Conservation (phyloP, 768 basidiomycete genomes). For the Boletales sp. region DNA sequence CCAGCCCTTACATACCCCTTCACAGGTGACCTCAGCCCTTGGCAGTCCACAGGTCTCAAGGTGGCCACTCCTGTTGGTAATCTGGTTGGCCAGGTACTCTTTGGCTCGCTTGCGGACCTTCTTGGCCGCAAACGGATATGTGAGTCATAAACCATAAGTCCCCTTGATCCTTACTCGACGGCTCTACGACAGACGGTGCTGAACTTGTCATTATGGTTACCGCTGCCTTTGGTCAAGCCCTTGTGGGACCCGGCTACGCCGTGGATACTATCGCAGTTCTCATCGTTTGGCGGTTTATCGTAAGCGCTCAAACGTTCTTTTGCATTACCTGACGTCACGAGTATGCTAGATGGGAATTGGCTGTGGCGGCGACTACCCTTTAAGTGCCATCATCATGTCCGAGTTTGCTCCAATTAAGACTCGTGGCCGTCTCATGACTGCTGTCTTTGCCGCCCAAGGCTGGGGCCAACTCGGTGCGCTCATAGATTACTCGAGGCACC, state of each 20-base stretch:
- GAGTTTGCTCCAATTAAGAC: constrained; percentile 78
- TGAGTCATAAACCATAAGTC: constrained; percentile 35
- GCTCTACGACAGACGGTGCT: constrained; percentile 37
- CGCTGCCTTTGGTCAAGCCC: constrained; percentile 73
- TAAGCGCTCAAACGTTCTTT: constrained; percentile 19
- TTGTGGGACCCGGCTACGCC: constrained; percentile 59
- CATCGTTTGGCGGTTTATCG: constrained; percentile 80
- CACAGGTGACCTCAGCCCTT: constrained; percentile 35
- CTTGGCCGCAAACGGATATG: constrained; percentile 79
- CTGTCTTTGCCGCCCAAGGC: constrained; percentile 82
- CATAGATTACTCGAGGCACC: not conserved
- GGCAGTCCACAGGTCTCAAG: constrained; percentile 76
- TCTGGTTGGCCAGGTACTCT: constrained; percentile 67
- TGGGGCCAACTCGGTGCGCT: constrained; percentile 78
- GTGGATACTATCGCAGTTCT: constrained; percentile 68
- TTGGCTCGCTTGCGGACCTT: constrained; percentile 74
- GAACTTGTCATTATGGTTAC: constrained; percentile 73
- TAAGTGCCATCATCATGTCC: constrained; percentile 82
- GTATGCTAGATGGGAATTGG: constrained; percentile 64
- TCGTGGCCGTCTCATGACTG: constrained; percentile 85
- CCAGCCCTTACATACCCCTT: not conserved
- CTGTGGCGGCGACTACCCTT: constrained; percentile 84
- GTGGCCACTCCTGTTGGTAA: constrained; percentile 74
- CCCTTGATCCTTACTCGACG: not conserved
- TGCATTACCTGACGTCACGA: not conserved